These are phyloP conservation scores for Neurospora sp. DNA, from an alignment of 495 filamentous ascomycete genomes.

Conservation along the genomic window DNA sequence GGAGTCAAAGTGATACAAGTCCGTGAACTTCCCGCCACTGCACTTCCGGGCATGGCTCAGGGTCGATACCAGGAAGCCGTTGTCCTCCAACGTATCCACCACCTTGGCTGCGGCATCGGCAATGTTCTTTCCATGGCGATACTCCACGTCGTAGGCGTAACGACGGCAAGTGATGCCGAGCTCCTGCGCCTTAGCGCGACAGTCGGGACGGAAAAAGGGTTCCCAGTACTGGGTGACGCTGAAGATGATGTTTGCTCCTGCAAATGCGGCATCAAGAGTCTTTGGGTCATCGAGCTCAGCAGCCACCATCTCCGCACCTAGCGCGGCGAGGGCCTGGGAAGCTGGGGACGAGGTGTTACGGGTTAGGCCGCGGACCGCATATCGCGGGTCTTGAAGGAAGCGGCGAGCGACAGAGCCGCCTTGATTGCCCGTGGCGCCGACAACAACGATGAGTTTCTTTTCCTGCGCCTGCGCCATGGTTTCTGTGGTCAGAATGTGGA, in stretches of 20 bases:
- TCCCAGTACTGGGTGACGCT: conserved; percentile 44
- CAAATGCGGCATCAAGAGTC: conserved; percentile 30
- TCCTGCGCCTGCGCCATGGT: not conserved
- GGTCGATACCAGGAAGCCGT: conserved; percentile 34
- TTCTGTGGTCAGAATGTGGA: not conserved
- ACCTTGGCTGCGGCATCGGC: conserved; percentile 39
- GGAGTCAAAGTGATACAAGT: conserved; percentile 34
- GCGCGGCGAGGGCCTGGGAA: conserved; percentile 23
- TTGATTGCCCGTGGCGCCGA: conserved; percentile 36
- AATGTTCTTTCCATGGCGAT: conserved; percentile 42
- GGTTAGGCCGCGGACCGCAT: conserved; percentile 35
- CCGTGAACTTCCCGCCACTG: conserved; percentile 24
- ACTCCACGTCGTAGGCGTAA: conserved; percentile 38
- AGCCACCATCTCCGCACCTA: conserved; percentile 33
- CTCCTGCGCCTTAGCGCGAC: conserved; percentile 13
- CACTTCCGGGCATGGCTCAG: conserved; percentile 28
- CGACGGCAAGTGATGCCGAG: conserved; percentile 23
- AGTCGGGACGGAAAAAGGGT: conserved; percentile 24
- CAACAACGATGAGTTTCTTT: conserved; percentile 27
- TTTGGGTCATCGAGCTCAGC: conserved; percentile 33
- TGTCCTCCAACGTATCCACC: conserved; percentile 33
- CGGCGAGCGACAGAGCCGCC: conserved; percentile 30
- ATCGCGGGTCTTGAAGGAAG: conserved; percentile 25
- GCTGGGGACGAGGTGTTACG: conserved; percentile 31
- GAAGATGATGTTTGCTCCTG: conserved; percentile 38